Base-by-base conservation (phyloP, 331 rosid genomes). In the Cucumis variabilis region DNA sequence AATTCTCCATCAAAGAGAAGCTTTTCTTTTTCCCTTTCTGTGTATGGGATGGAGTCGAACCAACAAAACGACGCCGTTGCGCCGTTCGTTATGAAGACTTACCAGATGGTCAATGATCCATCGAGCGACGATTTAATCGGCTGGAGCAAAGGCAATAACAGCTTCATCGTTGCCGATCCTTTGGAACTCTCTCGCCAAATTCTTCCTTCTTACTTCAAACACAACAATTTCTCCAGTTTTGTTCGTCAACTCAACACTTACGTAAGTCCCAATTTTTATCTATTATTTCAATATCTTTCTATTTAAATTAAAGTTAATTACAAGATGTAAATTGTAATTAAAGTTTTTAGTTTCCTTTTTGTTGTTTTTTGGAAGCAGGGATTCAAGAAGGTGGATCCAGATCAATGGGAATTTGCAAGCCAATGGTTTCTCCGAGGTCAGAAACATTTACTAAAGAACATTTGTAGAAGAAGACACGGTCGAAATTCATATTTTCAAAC, bases 391-490 rank as follows among this genome's bases (percentile, higher is more conserved):
- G 81, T 85, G 1, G 87, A 85, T 72, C 87, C 87, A 37, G 87
- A 85, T 14, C 72, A 73, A 72, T 85, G 87, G 87, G 87, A 85
- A 73, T 85, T 85, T 19, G 87, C 87, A 33, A 85, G n/a, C n/a
- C 82, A 85, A 30, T 85, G 87, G 82, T 85, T 85, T 85, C 87
- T 85, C 0, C 15, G 71, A 30, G 87, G 70, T 23, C 82, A 85
- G 37, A 72, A 72, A 41, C 82, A 72, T 10, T 72, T 70, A 51
- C 69, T 85, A 71, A 68, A 73, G 30, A 85, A 85, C 41, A 55
- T 85, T 21, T 12, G 51, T 20, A 85, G 99, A 76, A 92, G 79
- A 80, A 94, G 91, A 69, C 93, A 93, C 68, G 79, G 33, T 14
- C 84, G 87, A 63, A 69, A 62, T 83, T 44, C 86, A 37, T 73